Evolutionary conservation across 164 flowering plant species (phyloP), one percentile per base, ranked within the genome.

Genomic region (Hamamelis virginiana): DNA sequence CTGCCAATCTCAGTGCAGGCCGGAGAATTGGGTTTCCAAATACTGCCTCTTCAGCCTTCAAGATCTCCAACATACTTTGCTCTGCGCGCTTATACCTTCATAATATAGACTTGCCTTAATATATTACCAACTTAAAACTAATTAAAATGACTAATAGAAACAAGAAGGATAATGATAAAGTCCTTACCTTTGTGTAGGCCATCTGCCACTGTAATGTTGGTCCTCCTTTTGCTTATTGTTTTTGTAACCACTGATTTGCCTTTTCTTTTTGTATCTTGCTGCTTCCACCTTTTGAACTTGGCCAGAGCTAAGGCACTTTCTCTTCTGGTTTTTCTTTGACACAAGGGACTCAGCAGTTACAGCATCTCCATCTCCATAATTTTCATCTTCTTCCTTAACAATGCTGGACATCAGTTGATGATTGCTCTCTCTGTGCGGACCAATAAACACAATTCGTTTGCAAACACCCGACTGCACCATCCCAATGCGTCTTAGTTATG

Each of bases 81-180:
- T 83, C 84, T 0, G 82, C 86, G 56, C 66, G 33, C 55, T 73
- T 68, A 58, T 77, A 78, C 81, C 86, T 83, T 64, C 72, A 76
- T 21, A 44, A 1, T 0, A 44, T 14, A 64, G 11, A 59, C 8
- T 8, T 3, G n/a, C 38, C 19, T 19, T 13, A 9, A 23, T 16
- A 9, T 56, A 64, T n/a, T 48, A 47, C 12, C 14, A 9, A 53
- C 27, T 16, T 51, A 59, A 65, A 6, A 27, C 4, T 48, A 3
- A 15, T 27, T 2, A 28, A 14, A 4, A 50, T 33, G 41, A 33
- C 41, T 33, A 2, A 25, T n/a, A n/a, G n/a, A 15, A 18, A 41
- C 1, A 65, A 50, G 1, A 41, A 51, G 46, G 5, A 28, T 38
- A 50, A 52, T 9, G 9, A 25, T 53, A 18, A 1, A 1, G 33